Evolutionary conservation across 345 rosid species (phyloP), one percentile per base, ranked within the genome.

Genomic region (Dipteronia sinensis): DNA sequence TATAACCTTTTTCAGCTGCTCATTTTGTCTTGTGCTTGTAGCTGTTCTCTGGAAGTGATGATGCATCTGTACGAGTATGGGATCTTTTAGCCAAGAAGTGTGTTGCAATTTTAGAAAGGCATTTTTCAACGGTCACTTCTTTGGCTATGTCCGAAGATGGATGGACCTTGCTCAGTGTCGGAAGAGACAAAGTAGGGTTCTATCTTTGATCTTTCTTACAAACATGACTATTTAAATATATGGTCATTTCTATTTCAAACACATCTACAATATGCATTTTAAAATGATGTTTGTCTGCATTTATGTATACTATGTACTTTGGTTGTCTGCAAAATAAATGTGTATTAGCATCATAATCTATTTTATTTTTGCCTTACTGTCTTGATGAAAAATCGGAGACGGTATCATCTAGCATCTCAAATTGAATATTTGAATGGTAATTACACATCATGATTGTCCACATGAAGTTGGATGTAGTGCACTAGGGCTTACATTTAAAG

Each of bases 11-110:
- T 74, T 53, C 67, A 27, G 16, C 53, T 74, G 46, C 64, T 66
- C 65, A 10, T 74, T 72, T 72, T 69, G 2, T 72, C 15, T 71
- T 55, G 46, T 68, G 58, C 78, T 62, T 67, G 70, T 80, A 95
- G 99, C 94, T 96, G 65, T 80, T 94, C 75, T 92, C 99, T 69
- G 98, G 89, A 82, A 89, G 98, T 72, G 98, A 90, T 84, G 99
- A 96, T 88, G 86, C 95, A 71, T 84, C 92, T 34, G 82, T 94
- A 79, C 90, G 97, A 69, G 93, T 88, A 42, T 96, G 99, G 99
- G 91, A 96, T 87, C 92, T 96, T 79, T 25, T 82, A 72, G 78
- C 86, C 15, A 96, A 94, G 88, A 94, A 89, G 80, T 90, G 97
- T 73, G 80, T 87, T 72, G 93, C 91, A 69, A 85, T 85, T 71